phyloP scores from a whole-genome alignment of 140 eudicot genomes.

The Bidens hawaiensis region DNA sequence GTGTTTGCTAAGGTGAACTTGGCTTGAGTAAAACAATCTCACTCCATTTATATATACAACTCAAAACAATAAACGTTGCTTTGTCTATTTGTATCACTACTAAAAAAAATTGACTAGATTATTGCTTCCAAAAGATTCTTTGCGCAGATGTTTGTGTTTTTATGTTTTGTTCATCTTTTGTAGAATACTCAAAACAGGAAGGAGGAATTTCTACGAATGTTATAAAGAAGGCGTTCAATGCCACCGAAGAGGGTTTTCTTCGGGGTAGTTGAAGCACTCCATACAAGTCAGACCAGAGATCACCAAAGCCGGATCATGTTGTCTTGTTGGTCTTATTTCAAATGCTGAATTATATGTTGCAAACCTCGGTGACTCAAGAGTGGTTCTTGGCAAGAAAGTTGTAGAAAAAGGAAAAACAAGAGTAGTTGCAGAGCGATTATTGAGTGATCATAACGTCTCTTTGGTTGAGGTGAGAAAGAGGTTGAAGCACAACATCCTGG shows the following conservation, averaged over 20 bases:
- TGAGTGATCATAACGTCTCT: conserved; percentile 86
- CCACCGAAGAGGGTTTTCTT: conserved; percentile 74
- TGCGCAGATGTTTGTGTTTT: conserved; percentile 3
- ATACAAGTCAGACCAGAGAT: conserved; percentile 55
- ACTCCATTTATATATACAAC: no score
- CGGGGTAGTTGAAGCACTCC: conserved; percentile 55
- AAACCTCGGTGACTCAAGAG: no score
- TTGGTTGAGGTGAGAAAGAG: conserved; percentile 76
- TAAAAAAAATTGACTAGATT: no score
- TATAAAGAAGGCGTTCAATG: conserved; percentile 73
- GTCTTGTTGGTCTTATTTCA: no score
- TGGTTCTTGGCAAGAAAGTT: not conserved
- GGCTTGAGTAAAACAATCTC: no score
- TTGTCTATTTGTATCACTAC: no score
- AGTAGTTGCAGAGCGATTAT: conserved; percentile 74
- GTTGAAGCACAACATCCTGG: conserved; percentile 91
- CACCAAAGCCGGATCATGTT: conserved; percentile 39
- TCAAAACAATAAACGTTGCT: no score
- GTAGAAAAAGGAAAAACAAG: conserved; percentile 35
- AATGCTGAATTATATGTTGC: no score
- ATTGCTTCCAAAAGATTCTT: no score
- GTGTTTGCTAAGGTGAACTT: no score
- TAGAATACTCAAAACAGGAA: conserved; percentile 67
- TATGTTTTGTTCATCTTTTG: not conserved
- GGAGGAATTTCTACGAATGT: conserved; percentile 75